Conservation (phyloP, 345 rosid species). For the Mangifera indica region DNA sequence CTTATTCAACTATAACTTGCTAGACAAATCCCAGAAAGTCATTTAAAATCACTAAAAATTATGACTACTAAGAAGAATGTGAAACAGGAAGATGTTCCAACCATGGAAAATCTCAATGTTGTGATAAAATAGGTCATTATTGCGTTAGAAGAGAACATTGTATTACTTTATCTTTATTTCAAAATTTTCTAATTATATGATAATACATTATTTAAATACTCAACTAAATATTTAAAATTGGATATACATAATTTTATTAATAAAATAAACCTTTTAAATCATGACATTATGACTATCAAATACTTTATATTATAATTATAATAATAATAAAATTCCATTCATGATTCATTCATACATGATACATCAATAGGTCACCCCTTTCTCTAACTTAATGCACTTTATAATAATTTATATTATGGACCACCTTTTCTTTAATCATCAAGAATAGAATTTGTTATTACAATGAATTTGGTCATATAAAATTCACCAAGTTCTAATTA, state of each 20-base stretch:
- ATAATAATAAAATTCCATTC: background rate
- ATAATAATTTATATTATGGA: background rate
- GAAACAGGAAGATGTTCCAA: too few relatives aligned
- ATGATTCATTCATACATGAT: background rate
- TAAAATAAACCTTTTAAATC: slow-evolving; percentile 4
- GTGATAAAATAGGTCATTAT: too few relatives aligned
- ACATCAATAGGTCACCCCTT: too few relatives aligned
- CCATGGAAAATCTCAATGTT: too few relatives aligned
- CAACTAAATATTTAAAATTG: too few relatives aligned
- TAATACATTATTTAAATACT: too few relatives aligned
- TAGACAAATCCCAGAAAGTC: slow-evolving; percentile 8
- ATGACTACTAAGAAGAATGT: slow-evolving; percentile 10
- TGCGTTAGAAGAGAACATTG: too few relatives aligned
- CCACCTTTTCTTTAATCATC: background rate
- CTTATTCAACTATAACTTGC: background rate
- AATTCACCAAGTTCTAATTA: too few relatives aligned
- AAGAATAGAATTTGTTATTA: background rate
- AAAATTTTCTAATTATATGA: too few relatives aligned
- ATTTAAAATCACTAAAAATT: slow-evolving; percentile 6
- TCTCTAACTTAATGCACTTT: too few relatives aligned
- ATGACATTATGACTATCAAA: slow-evolving; percentile 8
- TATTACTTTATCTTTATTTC: too few relatives aligned
- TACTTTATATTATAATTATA: background rate
- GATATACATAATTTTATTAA: too few relatives aligned
- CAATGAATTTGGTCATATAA: background rate